Percentiles rank a stretch among this genome's conserved stretches.
Evolutionary conservation across 31 red algal genomes (phyloP).

Genomic region (Pterothamnion heteromorphum): DNA sequence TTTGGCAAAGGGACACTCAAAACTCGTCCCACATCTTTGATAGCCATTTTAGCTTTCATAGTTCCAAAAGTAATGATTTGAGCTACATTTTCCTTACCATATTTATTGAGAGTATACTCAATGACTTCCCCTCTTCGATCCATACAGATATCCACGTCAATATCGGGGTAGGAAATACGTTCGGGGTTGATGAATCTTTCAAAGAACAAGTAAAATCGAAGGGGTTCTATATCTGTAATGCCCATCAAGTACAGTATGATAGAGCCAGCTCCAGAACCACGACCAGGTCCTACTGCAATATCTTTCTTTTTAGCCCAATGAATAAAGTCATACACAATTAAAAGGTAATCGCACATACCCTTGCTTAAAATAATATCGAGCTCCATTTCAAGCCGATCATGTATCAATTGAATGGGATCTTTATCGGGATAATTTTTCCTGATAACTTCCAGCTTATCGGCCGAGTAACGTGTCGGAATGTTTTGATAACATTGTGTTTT

Average conservation of each 20-base stretch:
- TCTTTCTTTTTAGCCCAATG: conserved; percentile 56
- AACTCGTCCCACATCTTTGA: conserved; percentile 66
- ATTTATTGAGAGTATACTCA: conserved; percentile 60
- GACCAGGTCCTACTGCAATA: conserved; percentile 86
- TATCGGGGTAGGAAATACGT: conserved; percentile 61
- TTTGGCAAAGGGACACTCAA: conserved; percentile 53
- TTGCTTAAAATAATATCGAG: conserved; percentile 67
- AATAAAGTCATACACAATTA: conserved; percentile 87
- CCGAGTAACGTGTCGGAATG: neutral
- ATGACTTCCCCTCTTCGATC: conserved; percentile 64
- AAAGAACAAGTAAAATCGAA: conserved; percentile 68
- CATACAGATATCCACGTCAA: conserved; percentile 69
- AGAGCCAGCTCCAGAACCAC: conserved; percentile 86
- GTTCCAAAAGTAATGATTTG: conserved; percentile 16
- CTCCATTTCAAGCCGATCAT: conserved; percentile 69
- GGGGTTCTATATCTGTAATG: conserved; percentile 90
- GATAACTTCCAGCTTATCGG: neutral
- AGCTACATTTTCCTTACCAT: conserved; percentile 19
- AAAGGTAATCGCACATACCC: conserved; percentile 82
- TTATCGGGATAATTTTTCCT: neutral
- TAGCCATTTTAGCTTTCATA: conserved; percentile 40
- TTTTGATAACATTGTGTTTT: neutral
- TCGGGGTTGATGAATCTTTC: conserved; percentile 75
- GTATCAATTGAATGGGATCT: neutral
- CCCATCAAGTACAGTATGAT: conserved; percentile 71